Conservation (phyloP, 106 monocot genomes). For the Acanthochlamys bracteata region DNA sequence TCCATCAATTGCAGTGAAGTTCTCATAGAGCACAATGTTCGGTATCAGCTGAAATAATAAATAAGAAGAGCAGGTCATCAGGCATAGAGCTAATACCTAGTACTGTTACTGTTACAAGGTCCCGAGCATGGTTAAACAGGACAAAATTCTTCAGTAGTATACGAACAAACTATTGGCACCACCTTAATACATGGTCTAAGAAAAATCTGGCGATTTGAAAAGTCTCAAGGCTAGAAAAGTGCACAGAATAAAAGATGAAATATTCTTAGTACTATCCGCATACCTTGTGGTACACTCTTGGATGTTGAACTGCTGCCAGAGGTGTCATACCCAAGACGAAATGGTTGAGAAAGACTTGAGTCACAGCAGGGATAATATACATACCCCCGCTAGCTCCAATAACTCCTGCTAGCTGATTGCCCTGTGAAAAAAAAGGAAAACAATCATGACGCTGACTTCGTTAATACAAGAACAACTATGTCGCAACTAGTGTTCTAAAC, state of each 20-base stretch:
- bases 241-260: no score
- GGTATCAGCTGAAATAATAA: constrained; percentile 57
- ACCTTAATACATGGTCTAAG: no score
- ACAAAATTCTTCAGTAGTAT: no score
- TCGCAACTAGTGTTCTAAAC: no score
- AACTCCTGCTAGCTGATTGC: constrained; percentile 74
- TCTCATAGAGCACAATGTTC: constrained; percentile 70
- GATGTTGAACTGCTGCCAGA: constrained; percentile 55
- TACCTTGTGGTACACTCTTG: constrained; percentile 82
- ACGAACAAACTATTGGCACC: no score
- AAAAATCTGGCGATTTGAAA: no score
- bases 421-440: constrained; percentile 26
- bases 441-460: background rate
- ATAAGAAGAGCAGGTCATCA: no score
- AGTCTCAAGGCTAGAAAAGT: no score
- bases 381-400: constrained; percentile 76
- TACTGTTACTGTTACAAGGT: no score
- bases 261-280: background rate
- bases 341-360: constrained; percentile 83
- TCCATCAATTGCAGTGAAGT: constrained; percentile 58
- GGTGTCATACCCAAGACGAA: constrained; percentile 66
- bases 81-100: no score
- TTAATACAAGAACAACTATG: no score
- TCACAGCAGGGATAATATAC: constrained; percentile 62
- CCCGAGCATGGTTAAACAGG: no score